A percentile compares a stretch with the other conserved stretches of the same genome.
These are phyloP conservation scores for Lactifluus subvellereus DNA, from an alignment of 768 basidiomycete genomes.

Conservation along the genomic window DNA sequence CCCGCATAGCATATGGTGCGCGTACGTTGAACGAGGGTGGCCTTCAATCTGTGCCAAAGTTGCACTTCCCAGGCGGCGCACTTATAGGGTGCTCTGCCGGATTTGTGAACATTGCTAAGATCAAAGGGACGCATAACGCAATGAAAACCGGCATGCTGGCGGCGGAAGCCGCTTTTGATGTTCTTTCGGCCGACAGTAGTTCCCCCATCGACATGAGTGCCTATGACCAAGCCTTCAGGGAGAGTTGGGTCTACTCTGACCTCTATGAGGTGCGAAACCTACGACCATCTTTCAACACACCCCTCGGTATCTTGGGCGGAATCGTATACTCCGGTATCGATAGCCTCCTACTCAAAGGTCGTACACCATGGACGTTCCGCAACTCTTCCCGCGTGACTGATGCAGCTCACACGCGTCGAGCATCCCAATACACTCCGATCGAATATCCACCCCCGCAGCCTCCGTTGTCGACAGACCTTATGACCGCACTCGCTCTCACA, in stretches of 20 bases:
- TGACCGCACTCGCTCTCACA: constrained; percentile 85
- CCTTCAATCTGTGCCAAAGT: constrained; percentile 80
- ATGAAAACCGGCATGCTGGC: constrained; percentile 99
- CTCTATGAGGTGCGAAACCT: constrained; percentile 88
- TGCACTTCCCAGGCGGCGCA: constrained; percentile 90
- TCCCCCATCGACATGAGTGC: constrained; percentile 54
- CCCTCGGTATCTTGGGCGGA: constrained; percentile 80
- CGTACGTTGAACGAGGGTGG: constrained; percentile 92
- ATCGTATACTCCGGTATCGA: constrained; percentile 87
- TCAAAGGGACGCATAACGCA: constrained; percentile 97
- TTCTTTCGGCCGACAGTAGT: constrained; percentile 36
- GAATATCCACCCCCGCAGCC: constrained; percentile 84
- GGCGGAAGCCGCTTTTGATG: constrained; percentile 77
- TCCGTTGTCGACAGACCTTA: constrained; percentile 86
- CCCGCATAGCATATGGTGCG: constrained; percentile 87
- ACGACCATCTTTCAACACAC: constrained; percentile 79
- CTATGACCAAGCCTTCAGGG: constrained; percentile 64
- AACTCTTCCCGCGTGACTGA: constrained; percentile 51
- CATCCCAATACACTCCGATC: constrained; percentile 64
- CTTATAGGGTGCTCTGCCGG: constrained; percentile 94
- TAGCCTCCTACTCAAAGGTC: constrained; percentile 74
- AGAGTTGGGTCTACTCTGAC: constrained; percentile 83
- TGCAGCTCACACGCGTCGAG: constrained; percentile 64
- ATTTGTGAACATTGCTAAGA: constrained; percentile 94
- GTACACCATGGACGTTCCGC: constrained; percentile 88